Conservation (phyloP, 371 early-diverging fungal species). For the Mucor velutinosus region DNA sequence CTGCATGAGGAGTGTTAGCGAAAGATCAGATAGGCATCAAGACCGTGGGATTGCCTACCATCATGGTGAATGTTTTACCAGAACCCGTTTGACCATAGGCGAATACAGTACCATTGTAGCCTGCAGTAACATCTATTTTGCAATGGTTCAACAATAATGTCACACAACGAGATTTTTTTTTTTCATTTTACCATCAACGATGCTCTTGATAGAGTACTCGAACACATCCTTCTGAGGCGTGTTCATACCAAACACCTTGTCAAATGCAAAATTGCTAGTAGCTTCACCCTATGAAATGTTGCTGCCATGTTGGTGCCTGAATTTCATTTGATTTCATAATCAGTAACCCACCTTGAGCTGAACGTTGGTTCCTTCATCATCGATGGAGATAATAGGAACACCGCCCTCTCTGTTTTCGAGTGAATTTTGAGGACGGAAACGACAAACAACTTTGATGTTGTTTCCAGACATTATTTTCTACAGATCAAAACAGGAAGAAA, state of each 20-base stretch:
- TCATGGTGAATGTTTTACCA: conserved; percentile 99
- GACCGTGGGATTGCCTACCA: conserved; percentile 52
- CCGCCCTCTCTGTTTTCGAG: conserved; percentile 91
- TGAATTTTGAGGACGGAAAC: conserved; percentile 95
- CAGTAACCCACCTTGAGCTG: conserved; percentile 61
- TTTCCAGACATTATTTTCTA: conserved; percentile 56
- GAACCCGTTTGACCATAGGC: conserved; percentile 98
- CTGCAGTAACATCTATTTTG: conserved; percentile 69
- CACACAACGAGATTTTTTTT: not conserved
- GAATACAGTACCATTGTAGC: conserved; percentile 98
- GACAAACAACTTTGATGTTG: conserved; percentile 96
- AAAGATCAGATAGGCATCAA: conserved; percentile 15
- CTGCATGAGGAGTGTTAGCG: conserved; percentile 57
- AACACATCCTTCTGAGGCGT: conserved; percentile 85
- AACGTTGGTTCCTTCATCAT: conserved; percentile 81
- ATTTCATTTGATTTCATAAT: not conserved
- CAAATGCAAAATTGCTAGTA: conserved; percentile 85
- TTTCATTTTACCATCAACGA: conserved; percentile 79
- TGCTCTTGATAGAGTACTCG: conserved; percentile 86
- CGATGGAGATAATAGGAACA: conserved; percentile 78
- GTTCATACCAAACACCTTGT: conserved; percentile 84
- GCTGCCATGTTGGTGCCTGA: not conserved
- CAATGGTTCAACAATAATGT: not conserved
- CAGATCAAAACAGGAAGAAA: not conserved
- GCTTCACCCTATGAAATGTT: conserved; percentile 71